Conservation (phyloP, 2,329 filamentous ascomycete genomes). For the Fusarium veterinarium region DNA sequence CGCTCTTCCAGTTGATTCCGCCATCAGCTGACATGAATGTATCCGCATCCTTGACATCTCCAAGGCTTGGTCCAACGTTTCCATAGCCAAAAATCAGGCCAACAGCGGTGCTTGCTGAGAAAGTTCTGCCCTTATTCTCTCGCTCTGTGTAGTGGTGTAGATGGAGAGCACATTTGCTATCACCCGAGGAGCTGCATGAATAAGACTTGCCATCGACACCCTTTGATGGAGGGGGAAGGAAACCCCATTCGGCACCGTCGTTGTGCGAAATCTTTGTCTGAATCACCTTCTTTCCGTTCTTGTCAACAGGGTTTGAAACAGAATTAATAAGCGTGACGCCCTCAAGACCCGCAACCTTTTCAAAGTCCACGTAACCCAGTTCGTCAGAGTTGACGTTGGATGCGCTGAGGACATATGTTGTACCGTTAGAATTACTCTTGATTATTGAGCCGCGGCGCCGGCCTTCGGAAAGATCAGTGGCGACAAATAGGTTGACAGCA, state of each 20-base stretch:
- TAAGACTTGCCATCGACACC: conserved; percentile 79
- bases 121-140: conserved; percentile 82
- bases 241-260: conserved; percentile 89
- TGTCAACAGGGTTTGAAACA: conserved; percentile 78
- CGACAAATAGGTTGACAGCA: conserved; percentile 93
- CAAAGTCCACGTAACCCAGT: conserved; percentile 88
- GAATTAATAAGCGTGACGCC: conserved; percentile 90
- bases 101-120: conserved; percentile 86
- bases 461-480: conserved; percentile 73
- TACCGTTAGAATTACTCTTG: conserved; percentile 99
- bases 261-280: conserved; percentile 96
- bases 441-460: conserved; percentile 86
- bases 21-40: conserved; percentile 93
- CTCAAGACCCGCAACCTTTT: conserved; percentile 93
- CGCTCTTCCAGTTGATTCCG: conserved; percentile 86
- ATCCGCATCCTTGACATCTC: conserved; percentile 76
- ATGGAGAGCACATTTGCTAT: conserved; percentile 83
- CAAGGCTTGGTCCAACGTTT: conserved; percentile 83
- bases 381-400: conserved; percentile 83
- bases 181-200: conserved; percentile 71
- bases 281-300: conserved; percentile 84
- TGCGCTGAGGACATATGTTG: conserved; percentile 89
- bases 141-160: conserved; percentile 97
- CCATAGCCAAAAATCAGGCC: conserved; percentile 92
- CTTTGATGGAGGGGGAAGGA: conserved; percentile 76